Base-by-base conservation (phyloP, 495 filamentous ascomycete species). In the Penicillium salamii region DNA sequence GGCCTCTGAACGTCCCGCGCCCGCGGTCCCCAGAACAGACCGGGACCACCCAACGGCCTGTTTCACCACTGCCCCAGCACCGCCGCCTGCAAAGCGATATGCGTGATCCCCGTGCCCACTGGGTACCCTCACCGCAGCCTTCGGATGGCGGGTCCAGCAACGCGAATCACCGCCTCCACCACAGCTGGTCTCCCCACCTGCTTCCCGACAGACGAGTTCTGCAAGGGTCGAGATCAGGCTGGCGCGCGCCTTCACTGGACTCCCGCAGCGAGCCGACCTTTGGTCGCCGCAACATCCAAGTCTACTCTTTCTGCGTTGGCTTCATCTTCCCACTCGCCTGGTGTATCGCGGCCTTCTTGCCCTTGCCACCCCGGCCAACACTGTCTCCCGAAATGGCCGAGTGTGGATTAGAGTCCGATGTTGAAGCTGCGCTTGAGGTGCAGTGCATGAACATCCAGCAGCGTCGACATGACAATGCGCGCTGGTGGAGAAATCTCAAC, bases 401-500 rank as follows among this genome's bases (percentile, higher is more conserved):
- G 40, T 51, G 59, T 6, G 63, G 64, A 26, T 53, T 62, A 2
- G 61, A 63, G 12, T 50, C 54, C n/a, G 61, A 69, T 33, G 60
- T 78, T 11, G 76, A 76, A 46, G 56, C 59, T 14, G 72, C 78
- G 18, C 71, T 75, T 46, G 75, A 74, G 32, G 68, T 69, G 55
- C 73, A 62, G 52, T 59, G 74, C 38, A 60, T 57, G 36, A 57
- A 59, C 21, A 57, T 82, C 18, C 84, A 89, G 53, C 80, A 84
- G 40, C 74, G 75, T 32, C 77, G 80, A 41, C 89, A 88, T 62
- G 78, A 88, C 57, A 96, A 90, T 62, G 90, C 90, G 11, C 78
- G 81, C 31, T 97, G 92, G 91, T 97, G 93, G 93, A 80, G 93
- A 50, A 87, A 81, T 50, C 75, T 97, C 37, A 98, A 98, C 67